These are phyloP conservation scores for Venturia aucupariae DNA, from an alignment of 2,329 filamentous ascomycete species.

Conservation along the genomic window DNA sequence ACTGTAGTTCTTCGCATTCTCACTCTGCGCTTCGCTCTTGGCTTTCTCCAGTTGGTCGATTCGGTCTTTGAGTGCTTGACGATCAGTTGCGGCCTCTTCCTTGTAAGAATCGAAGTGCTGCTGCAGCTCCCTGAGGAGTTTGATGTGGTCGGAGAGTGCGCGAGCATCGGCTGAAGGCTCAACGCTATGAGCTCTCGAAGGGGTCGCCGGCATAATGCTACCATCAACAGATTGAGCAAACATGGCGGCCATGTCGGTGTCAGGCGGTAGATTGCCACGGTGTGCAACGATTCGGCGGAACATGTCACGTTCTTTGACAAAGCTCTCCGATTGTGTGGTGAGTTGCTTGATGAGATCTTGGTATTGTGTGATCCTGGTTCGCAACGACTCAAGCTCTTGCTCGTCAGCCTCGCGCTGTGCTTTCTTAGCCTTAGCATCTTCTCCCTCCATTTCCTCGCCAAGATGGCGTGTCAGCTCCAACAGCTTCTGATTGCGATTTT, in stretches of 20 bases:
- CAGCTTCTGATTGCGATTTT: conserved; percentile 79
- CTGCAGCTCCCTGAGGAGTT: conserved; percentile 78
- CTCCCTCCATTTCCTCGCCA: conserved; percentile 82
- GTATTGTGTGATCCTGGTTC: conserved; percentile 65
- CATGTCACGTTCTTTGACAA: conserved; percentile 93
- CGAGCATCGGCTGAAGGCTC: conserved; percentile 41
- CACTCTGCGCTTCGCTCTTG: conserved; percentile 71
- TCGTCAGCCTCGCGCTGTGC: conserved; percentile 46
- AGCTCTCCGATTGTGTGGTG: conserved; percentile 77
- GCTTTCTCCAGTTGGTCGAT: conserved; percentile 72
- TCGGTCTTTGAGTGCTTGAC: conserved; percentile 74
- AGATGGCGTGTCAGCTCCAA: conserved; percentile 75
- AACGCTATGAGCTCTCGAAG: conserved; percentile 27
- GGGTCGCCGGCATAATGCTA: conserved; percentile 37
- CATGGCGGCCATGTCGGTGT: conserved; percentile 54
- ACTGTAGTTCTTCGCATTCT: conserved; percentile 69
- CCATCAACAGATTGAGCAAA: conserved; percentile 64
- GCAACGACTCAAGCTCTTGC: conserved; percentile 63
- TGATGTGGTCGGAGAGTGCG: conserved; percentile 61
- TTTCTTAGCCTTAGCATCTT: conserved; percentile 61
- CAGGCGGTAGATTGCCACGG: conserved; percentile 50
- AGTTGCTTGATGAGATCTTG: conserved; percentile 80
- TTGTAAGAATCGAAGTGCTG: conserved; percentile 83
- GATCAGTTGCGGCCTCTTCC: conserved; percentile 73
- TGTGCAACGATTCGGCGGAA: conserved; percentile 91